Conservation (phyloP, 768 basidiomycete genomes). For the Hydnomerulius pinastri region DNA sequence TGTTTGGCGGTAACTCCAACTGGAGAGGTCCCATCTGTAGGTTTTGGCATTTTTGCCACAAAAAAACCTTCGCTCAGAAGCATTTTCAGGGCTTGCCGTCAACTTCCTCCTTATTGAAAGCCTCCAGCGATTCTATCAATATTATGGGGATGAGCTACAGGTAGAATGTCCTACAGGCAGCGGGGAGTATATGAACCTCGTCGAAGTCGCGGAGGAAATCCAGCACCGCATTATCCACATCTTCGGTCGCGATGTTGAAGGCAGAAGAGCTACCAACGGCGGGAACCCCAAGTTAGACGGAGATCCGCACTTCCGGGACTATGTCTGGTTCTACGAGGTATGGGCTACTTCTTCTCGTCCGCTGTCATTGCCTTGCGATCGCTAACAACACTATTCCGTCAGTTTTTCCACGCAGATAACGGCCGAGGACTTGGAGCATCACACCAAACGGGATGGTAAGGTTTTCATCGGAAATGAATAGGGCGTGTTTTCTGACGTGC, state of each 20-base stretch:
- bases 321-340: constrained; percentile 95
- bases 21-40: constrained; percentile 92
- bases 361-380: background rate
- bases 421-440: constrained; percentile 95
- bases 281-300: constrained; percentile 83
- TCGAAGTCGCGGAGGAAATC: constrained; percentile 93
- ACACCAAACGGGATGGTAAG: constrained; percentile 96
- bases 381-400: constrained; percentile 5
- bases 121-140: constrained; percentile 96
- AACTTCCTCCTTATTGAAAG: constrained; percentile 96
- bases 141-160: constrained; percentile 91
- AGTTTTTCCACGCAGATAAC: constrained; percentile 96
- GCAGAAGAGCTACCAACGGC: constrained; percentile 89
- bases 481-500: background rate
- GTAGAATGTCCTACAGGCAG: constrained; percentile 96
- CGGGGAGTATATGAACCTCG: constrained; percentile 97
- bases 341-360: constrained; percentile 11
- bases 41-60: too few species aligned
- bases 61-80: too few species aligned
- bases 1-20: constrained; percentile 99
- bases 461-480: background rate
- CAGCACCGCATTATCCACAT: constrained; percentile 99
- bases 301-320: constrained; percentile 96
- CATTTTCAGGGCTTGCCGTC: constrained; percentile 82
- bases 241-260: constrained; percentile 89